Percentiles rank a stretch among this genome's conserved stretches.
Evolutionary conservation across 208 protist genomes (phyloP).

Genomic region (Leishmania lainsoni): DNA sequence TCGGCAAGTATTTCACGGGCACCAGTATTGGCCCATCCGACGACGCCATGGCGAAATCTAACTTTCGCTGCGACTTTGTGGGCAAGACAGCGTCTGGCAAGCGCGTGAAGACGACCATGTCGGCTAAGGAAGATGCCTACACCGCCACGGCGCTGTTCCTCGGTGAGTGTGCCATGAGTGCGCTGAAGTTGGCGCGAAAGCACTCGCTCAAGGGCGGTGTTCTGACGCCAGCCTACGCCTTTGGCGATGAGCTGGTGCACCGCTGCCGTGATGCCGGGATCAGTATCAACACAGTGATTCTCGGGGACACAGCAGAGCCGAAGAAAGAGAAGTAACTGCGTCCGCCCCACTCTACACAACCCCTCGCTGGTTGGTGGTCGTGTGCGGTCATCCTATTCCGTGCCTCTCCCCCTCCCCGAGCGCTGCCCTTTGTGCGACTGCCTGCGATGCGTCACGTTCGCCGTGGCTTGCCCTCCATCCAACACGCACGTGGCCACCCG

Average conservation of each 20-base stretch:
- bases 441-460: not conserved
- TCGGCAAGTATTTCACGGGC: slow-evolving; percentile 35
- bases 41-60: slow-evolving; percentile 37
- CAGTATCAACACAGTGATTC: slow-evolving; percentile 24
- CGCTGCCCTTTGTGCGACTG: not conserved
- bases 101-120: slow-evolving; percentile 37
- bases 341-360: not conserved
- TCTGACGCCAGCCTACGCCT: slow-evolving; percentile 65
- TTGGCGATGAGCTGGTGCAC: slow-evolving; percentile 60
- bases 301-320: not conserved
- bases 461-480: too few species aligned
- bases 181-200: slow-evolving; percentile 40
- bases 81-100: slow-evolving; percentile 53
- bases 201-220: slow-evolving; percentile 55
- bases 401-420: not conserved
- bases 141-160: slow-evolving; percentile 71
- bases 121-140: slow-evolving; percentile 64
- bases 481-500: not conserved
- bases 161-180: slow-evolving; percentile 57
- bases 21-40: slow-evolving; percentile 51
- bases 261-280: slow-evolving; percentile 47
- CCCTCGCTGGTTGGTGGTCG: not conserved
- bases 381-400: not conserved
- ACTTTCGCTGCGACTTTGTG: slow-evolving; percentile 58
- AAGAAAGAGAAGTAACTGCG: slow-evolving; percentile 14